A percentile compares a stretch with the other conserved stretches of the same genome.
These are phyloP conservation scores for Beta corolliflora DNA, from an alignment of 179 eudicot species.

Conservation along the genomic window DNA sequence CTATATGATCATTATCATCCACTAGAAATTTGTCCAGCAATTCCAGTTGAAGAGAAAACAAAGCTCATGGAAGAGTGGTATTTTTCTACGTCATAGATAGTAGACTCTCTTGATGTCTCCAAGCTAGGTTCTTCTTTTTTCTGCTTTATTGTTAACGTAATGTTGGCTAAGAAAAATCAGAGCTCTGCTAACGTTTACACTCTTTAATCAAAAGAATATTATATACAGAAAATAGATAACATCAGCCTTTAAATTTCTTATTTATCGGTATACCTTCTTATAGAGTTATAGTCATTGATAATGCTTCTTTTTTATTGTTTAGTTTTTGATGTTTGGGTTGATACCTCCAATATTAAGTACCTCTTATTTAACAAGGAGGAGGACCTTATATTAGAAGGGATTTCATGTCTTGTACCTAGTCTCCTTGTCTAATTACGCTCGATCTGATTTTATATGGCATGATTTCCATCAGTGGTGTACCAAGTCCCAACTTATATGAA, in stretches of 20 bases:
- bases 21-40: conserved; percentile 71
- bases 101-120: conserved; percentile 5
- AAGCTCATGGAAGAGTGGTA: conserved; percentile 97
- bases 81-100: conserved; percentile 11
- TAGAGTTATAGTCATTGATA: not conserved
- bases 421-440: not conserved
- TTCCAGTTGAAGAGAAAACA: conserved; percentile 78
- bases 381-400: too few relatives aligned
- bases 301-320: not conserved
- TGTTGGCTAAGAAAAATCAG: not conserved
- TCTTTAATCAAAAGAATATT: not conserved
- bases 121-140: not conserved
- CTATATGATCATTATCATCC: conserved; percentile 80
- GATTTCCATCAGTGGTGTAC: not conserved
- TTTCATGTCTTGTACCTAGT: too few relatives aligned
- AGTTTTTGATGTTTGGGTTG: too few relatives aligned
- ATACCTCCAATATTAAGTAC: too few relatives aligned
- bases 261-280: not conserved
- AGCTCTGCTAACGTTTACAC: not conserved
- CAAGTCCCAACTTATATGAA: not conserved
- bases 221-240: not conserved
- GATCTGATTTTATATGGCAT: not conserved
- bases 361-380: too few relatives aligned
- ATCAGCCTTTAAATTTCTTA: not conserved
- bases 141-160: not conserved